Conservation (phyloP, 257 asterid genomes). For the Ballota nigra region DNA sequence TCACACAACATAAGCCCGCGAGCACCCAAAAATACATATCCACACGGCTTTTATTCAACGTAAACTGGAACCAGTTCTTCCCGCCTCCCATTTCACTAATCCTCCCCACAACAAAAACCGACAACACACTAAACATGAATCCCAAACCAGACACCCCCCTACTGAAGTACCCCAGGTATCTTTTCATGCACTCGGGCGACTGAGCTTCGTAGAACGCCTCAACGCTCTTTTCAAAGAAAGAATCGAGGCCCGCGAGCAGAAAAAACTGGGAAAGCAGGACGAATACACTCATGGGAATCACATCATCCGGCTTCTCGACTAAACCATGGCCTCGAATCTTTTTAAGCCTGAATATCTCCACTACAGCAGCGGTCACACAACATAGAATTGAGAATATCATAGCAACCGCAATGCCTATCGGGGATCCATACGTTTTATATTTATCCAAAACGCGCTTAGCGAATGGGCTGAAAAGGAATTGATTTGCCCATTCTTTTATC, state of each 20-base stretch:
- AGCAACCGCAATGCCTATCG: conserved; percentile 33
- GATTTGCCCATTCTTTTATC: conserved; percentile 4
- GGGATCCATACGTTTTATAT: conserved; percentile 16
- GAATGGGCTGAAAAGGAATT: neutral
- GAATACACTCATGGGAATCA: conserved; percentile 28
- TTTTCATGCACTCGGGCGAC: neutral
- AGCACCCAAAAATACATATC: conserved; percentile 57
- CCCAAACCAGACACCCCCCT: conserved; percentile 50
- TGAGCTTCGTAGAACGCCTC: conserved; percentile 23
- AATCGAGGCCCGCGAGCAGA: conserved; percentile 48
- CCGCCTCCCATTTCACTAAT: conserved; percentile 8
- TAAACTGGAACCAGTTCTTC: conserved; percentile 51
- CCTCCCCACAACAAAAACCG: conserved; percentile 41
- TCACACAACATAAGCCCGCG: conserved; percentile 38
- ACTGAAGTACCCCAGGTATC: conserved; percentile 20
- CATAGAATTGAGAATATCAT: conserved; percentile 37
- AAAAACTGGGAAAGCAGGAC: conserved; percentile 43
- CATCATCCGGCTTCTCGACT: conserved; percentile 13
- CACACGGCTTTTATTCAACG: conserved; percentile 52
- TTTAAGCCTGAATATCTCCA: conserved; percentile 22
- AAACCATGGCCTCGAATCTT: conserved; percentile 25
- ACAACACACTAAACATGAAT: conserved; percentile 33
- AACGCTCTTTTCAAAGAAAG: conserved; percentile 31
- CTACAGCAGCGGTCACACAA: conserved; percentile 30
- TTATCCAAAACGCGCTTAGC: neutral